phyloP scores from a whole-genome alignment of 2,329 filamentous ascomycete genomes.

The Bertia moriformis region DNA sequence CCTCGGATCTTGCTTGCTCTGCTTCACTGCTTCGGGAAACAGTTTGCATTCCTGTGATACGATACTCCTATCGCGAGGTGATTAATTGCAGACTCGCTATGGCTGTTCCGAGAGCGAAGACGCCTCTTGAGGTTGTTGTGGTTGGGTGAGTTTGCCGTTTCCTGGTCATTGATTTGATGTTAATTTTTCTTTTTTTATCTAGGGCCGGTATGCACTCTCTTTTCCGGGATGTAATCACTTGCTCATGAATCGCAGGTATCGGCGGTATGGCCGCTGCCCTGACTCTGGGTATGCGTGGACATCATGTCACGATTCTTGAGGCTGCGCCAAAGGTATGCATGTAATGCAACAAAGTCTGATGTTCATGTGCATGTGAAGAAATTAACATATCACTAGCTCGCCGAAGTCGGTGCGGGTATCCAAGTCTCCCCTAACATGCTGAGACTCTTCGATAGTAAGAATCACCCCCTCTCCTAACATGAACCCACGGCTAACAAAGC shows the following conservation, averaged over 20 bases:
- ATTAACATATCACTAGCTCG: background rate
- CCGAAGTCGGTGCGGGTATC: background rate
- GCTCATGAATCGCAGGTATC: conserved; percentile 11
- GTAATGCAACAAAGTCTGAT: background rate
- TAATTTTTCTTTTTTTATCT: background rate
- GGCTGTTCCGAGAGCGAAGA: conserved; percentile 9
- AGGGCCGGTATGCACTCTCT: background rate
- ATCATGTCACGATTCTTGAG: conserved; percentile 15
- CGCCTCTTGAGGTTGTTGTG: conserved; percentile 14
- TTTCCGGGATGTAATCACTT: conserved; percentile 1
- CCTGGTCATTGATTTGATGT: background rate
- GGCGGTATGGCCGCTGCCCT: conserved; percentile 18
- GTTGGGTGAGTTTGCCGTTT: conserved; percentile 13
- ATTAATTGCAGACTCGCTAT: no score
- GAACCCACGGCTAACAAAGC: background rate
- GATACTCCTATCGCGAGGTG: no score
- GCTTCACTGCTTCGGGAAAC: no score
- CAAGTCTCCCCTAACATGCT: conserved; percentile 1
- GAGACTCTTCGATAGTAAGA: conserved; percentile 7
- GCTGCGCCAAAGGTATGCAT: conserved; percentile 14
- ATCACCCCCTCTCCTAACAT: background rate
- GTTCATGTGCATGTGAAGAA: no score
- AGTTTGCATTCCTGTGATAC: no score
- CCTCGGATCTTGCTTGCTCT: no score
- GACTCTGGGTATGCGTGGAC: conserved; percentile 15